Evolutionary conservation across 495 filamentous ascomycete genomes (phyloP), one percentile per base, ranked within the genome.

Genomic region (Hypoxylon fragiforme): DNA sequence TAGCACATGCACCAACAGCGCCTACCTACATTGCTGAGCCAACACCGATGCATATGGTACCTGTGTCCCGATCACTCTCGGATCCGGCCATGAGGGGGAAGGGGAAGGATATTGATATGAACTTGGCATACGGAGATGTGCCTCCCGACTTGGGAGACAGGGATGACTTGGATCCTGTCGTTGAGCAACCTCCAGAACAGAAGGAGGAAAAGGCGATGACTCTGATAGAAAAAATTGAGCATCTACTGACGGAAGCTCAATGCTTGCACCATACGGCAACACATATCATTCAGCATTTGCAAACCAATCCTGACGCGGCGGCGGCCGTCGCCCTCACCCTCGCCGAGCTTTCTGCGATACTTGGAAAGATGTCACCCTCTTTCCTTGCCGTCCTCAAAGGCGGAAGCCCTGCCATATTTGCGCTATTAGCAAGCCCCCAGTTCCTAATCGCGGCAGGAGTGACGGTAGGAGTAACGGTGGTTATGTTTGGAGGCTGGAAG

Each of bases 401-500:
- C 16, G 83, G 84, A 5, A 89, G 90, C 42, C 94, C 94, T 0
- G 81, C 86, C 9, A 81, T 96, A 24, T 92, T 95, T 57, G 91
- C 87, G 1, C 75, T 98, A n/a, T 80, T 98, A 1, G 83, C 86
- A 12, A 87, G 83, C 48, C 94, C 94, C 12, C 89, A 98, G 65
- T 98, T 98, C 65, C 77, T 96, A 26, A 95, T 98, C 55, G 89
- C 92, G 15, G 89, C 88, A 12, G 89, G 94, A 14, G 83, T 97
- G 18, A 91, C 88, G 0, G 82, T 95, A 0, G 92, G 91, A 11
- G 87, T 92, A 11, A 97, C 91, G 0, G 84, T 98, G 3, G 86
- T 98, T 59, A 91, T 94, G 73, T 85, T 98, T 44, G 94, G 94
- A 32, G 94, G 94, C 11, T 96, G 89, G 81, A 96, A 94, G 75